Conservation (phyloP, 1,284 basidiomycete species). For the Waitea zeae region DNA sequence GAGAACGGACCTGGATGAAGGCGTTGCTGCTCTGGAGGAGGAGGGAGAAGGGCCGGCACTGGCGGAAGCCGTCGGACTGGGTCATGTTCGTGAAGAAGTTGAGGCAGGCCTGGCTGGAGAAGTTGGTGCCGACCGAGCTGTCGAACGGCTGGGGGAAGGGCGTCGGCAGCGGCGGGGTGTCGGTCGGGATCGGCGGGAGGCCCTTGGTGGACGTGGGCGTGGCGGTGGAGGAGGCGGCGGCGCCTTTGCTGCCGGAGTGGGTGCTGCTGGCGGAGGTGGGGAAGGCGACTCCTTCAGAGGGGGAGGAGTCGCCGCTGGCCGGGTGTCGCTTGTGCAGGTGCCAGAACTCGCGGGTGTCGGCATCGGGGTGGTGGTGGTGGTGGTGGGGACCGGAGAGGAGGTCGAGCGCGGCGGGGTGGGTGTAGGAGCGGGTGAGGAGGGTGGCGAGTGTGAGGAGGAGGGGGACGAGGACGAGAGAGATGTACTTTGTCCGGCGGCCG, state of each 20-base stretch:
- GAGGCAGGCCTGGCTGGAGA: constrained; percentile 43
- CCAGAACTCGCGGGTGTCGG: constrained; percentile 15
- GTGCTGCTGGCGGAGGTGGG: constrained; percentile 4
- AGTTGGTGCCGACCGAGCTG: constrained; percentile 38
- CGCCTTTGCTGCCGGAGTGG: not conserved
- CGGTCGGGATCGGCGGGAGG: constrained; percentile 14
- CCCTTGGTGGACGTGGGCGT: constrained; percentile 5
- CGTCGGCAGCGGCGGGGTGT: constrained; percentile 32
- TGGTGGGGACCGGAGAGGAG: constrained; percentile 15
- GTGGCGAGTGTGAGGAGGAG: constrained; percentile 34
- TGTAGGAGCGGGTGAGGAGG: constrained; percentile 26
- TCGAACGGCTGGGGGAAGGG: constrained; percentile 71
- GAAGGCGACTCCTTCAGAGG: constrained; percentile 4
- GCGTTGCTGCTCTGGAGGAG: constrained; percentile 37
- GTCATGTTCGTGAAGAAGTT: constrained; percentile 64
- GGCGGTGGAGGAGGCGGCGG: constrained; percentile 6
- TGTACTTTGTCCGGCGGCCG: constrained; percentile 26
- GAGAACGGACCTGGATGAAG: constrained; percentile 31
- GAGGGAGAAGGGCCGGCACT: constrained; percentile 63
- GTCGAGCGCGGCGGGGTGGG: constrained; percentile 29
- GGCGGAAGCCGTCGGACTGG: constrained; percentile 32
- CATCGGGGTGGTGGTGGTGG: constrained; percentile 11
- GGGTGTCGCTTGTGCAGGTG: constrained; percentile 20
- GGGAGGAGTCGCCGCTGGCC: not conserved
- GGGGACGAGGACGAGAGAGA: constrained; percentile 36